Evolutionary conservation across 352 stramenopile species (phyloP), one percentile per base, ranked within the genome.

Genomic region (Globisporangium nagaii): DNA sequence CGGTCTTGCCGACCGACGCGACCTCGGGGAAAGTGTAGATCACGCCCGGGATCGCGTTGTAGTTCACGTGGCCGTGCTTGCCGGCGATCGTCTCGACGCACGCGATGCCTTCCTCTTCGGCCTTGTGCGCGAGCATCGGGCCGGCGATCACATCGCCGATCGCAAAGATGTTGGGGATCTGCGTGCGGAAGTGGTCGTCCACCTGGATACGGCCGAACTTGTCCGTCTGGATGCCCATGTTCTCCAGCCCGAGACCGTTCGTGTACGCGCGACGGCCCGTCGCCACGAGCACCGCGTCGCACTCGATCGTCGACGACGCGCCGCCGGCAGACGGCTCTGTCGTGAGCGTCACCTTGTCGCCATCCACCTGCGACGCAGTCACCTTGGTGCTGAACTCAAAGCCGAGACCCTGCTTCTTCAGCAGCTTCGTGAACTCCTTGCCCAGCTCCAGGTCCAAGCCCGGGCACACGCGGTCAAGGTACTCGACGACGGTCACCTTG

Each of bases 91-190:
- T 97, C 79, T 99, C 97, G 13, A 97, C 95, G 52, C 84, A 95
- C n/a, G 96, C 96, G 65, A 99, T 97, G 25, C 96, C 97, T 68
- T 99, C 97, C 64, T 99, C 97, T 77, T 99, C 97, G 27, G 97
- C 97, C 83, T 99, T 99, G 91, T 99, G 97, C 17, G 97, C 96
- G 36, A 99, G 82, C 97, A 99, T 99, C 10, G 97, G 93, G 41
- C 97, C 97, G 54, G 97, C 89, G 58, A 99, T 99, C 59, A 95
- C 95, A 58, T 99, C 97, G 43, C 97, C 97, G 70, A 99, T 98
- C 25, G 96, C 97, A 65, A 94, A 99, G 55, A 99, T 88, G 53
- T 71, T 79, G 17, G 79, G 74, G 20, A 99, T 88, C 58, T 94
- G 86, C 50, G 96, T 99, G 52, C 84, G 81, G 73, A 99, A 99